Percentiles rank a stretch among this genome's conserved stretches.
These are phyloP conservation scores for Colletotrichum echinochloae DNA, from an alignment of 2,329 filamentous ascomycete species.

Conservation along the genomic window DNA sequence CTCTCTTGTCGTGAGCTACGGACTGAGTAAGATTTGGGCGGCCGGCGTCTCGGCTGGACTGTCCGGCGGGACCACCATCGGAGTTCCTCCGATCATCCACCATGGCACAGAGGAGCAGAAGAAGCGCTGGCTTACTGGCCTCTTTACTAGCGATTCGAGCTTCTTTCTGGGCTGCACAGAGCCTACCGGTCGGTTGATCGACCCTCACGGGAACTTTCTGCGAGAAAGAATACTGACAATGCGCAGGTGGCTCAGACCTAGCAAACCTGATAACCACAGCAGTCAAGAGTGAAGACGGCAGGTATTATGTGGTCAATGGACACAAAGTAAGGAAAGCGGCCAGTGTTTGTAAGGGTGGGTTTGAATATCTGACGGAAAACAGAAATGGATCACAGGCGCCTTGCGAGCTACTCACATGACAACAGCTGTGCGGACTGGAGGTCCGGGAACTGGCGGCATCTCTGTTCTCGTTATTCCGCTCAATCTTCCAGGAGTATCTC, in stretches of 20 bases:
- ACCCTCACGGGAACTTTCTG: accelerated
- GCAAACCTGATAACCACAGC: constrained; percentile 73
- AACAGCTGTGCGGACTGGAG: constrained; percentile 71
- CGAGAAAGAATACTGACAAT: background rate
- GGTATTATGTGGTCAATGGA: constrained; percentile 71
- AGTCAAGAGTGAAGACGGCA: constrained; percentile 54
- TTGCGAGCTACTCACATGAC: constrained; percentile 71
- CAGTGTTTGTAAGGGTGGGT: accelerated
- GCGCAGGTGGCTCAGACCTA: constrained; percentile 54
- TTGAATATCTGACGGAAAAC: background rate
- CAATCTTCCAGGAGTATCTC: constrained; percentile 60
- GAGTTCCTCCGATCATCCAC: constrained; percentile 71
- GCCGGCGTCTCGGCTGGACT: constrained; percentile 69
- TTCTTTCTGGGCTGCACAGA: constrained; percentile 76
- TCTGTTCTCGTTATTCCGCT: constrained; percentile 69
- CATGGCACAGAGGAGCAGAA: constrained; percentile 72
- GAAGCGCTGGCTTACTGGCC: constrained; percentile 66
- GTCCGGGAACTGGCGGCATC: constrained; percentile 63
- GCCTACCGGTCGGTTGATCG: constrained; percentile 62
- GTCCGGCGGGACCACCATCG: constrained; percentile 70
- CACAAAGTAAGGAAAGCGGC: constrained; percentile 51
- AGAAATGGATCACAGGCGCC: constrained; percentile 76
- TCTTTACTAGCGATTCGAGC: constrained; percentile 68
- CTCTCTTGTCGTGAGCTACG: constrained; percentile 65
- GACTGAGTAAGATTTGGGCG: constrained; percentile 62